Conservation (phyloP, 1,284 basidiomycete genomes). For the Leccinum solheimii region DNA sequence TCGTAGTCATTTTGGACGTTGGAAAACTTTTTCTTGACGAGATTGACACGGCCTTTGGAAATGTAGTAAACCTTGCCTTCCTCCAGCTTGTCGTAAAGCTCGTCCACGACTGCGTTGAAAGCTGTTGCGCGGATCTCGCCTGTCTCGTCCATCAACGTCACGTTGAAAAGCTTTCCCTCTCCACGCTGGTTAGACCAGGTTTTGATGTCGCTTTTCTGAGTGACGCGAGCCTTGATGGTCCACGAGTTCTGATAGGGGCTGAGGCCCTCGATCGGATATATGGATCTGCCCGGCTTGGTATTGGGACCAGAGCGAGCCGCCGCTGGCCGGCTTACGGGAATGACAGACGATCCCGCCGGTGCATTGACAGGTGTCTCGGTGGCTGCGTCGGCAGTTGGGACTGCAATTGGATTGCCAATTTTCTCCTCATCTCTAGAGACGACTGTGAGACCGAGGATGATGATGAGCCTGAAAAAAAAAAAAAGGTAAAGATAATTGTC, state of each 20-base stretch:
- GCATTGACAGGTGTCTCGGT: slow-evolving; percentile 10
- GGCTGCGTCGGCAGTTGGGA: slow-evolving; percentile 19
- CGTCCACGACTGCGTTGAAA: slow-evolving; percentile 89
- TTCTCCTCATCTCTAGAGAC: slow-evolving; percentile 58
- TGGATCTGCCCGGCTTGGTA: slow-evolving; percentile 41
- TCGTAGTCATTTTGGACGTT: slow-evolving; percentile 95
- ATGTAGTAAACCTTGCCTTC: slow-evolving; percentile 95
- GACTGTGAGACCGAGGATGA: slow-evolving; percentile 76
- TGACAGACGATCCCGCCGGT: slow-evolving; percentile 7
- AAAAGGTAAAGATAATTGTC: slow-evolving; percentile 7
- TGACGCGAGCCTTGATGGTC: slow-evolving; percentile 97
- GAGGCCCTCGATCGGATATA: slow-evolving; percentile 91
- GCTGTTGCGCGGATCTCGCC: slow-evolving; percentile 92
- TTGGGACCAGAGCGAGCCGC: slow-evolving; percentile 28
- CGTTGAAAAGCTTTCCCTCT: slow-evolving; percentile 94
- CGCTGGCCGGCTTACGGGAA: slow-evolving; percentile 17
- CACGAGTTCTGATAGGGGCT: slow-evolving; percentile 98
- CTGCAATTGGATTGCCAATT: slow-evolving; percentile 70
- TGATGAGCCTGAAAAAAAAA: slow-evolving; percentile 64
- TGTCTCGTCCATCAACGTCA: slow-evolving; percentile 93
- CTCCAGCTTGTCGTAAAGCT: slow-evolving; percentile 80
- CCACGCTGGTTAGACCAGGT: slow-evolving; percentile 90
- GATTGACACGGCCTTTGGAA: slow-evolving; percentile 87
- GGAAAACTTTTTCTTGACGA: slow-evolving; percentile 97
- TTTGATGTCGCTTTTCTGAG: slow-evolving; percentile 87